Base-by-base conservation (phyloP, 768 basidiomycete species). In the Kwoniella pini region DNA sequence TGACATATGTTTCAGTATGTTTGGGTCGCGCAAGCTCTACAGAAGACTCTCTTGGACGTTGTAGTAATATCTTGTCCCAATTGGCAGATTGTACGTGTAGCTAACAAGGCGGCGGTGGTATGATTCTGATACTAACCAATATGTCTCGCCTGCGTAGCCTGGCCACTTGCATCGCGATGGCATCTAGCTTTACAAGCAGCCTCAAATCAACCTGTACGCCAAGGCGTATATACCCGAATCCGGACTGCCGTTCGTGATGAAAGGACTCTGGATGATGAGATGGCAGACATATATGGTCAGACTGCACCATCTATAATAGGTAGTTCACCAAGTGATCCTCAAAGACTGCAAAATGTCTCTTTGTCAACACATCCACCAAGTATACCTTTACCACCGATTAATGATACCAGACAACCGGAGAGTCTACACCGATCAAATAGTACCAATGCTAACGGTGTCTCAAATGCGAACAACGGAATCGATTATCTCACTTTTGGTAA, bases 41-140 rank as follows among this genome's bases (percentile, higher is more conserved):
- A 12, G 24, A 43, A 38, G n/a, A 30, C 11, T 62, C 46, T 42
- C 54, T 45, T 24, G 21, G 22, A 4, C 43, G 54, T 15, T 62
- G 61, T 22, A 33, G 56, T 0, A 38, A 50, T 11, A 62, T 62
- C 12, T 30, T 62, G n/a, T 55, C 57, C 7, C 61, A 62, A 39
- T 40, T 62, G 24, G 44, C 61, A 31, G 61, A 62, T 54, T 62
- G 61, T 62, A 28, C n/a, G 61, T 21, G 30, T 60, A 17, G n/a
- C 4, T 30, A 26, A 27, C 3, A 27, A 24, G 39, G 26, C 26
- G 10, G 7, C 15, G 9, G 33, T 15, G 33, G 15, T 9, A 36
- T 36, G 43, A 9, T 24, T n/a, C 6, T 19, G 22, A 40, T 39
- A 13, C 2, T 19, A 12, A 43, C 57, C n/a, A n/a, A n/a, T n/a